These are phyloP conservation scores for Nitzschia palea DNA, from an alignment of 108 stramenopile species.

Conservation along the genomic window DNA sequence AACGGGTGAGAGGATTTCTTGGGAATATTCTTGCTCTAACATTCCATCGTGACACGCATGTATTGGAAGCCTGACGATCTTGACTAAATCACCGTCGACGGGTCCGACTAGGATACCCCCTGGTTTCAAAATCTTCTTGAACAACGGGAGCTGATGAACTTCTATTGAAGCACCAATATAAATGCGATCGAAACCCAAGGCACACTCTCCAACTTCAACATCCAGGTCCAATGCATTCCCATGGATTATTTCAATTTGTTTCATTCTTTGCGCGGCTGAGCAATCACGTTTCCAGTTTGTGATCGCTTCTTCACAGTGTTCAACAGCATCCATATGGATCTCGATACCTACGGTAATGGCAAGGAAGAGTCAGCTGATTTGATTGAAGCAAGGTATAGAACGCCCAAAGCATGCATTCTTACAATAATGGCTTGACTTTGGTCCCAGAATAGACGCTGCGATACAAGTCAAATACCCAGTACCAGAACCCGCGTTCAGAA, in stretches of 20 bases:
- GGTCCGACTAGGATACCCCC: conserved; percentile 87
- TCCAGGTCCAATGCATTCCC: conserved; percentile 74
- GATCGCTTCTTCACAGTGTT: conserved; percentile 67
- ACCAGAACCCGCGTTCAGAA: conserved; percentile 88
- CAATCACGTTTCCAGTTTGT: conserved; percentile 49
- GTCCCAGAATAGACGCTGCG: conserved; percentile 80
- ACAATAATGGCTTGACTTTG: conserved; percentile 64
- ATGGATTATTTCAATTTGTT: conserved; percentile 62
- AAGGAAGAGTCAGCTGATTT: not conserved
- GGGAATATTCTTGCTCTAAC: conserved; percentile 49
- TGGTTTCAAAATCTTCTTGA: conserved; percentile 71
- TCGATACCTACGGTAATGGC: conserved; percentile 55
- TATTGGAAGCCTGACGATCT: conserved; percentile 56
- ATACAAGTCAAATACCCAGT: conserved; percentile 87
- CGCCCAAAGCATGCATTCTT: not conserved
- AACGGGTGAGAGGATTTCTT: conserved; percentile 69
- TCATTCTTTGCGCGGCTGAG: conserved; percentile 16
- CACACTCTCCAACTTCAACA: conserved; percentile 57
- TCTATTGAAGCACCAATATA: conserved; percentile 84
- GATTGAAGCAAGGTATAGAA: not conserved
- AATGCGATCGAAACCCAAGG: conserved; percentile 83
- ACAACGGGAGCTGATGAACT: conserved; percentile 39
- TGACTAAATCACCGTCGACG: conserved; percentile 84
- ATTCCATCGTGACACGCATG: conserved; percentile 1
- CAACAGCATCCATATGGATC: conserved; percentile 69